A percentile compares a stretch with the other conserved stretches of the same genome.
Evolutionary conservation across 441 rosid species (phyloP).

Genomic region (Pelargonium australe): DNA sequence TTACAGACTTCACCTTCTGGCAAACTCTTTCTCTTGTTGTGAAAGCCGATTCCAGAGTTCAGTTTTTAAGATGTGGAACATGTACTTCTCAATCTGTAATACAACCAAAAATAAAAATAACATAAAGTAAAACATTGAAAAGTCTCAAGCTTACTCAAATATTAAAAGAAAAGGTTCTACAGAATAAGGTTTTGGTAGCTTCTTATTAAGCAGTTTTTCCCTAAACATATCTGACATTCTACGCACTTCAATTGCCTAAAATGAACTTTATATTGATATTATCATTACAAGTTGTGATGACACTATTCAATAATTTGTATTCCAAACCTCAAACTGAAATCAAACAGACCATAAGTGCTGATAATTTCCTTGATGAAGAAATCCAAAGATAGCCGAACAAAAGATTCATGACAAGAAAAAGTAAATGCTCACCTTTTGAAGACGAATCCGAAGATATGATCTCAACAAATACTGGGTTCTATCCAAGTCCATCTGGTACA

Average conservation of each 20-base stretch:
- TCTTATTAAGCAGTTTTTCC: not conserved
- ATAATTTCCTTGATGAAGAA: not conserved
- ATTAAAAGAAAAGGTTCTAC: not conserved
- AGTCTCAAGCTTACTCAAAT: not conserved
- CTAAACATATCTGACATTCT: not conserved
- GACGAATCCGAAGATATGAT: conserved; percentile 78
- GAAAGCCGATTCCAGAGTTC: conserved; percentile 50
- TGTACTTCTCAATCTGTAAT: conserved; percentile 68
- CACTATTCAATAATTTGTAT: no score
- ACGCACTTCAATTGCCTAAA: not conserved
- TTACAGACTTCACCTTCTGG: conserved; percentile 42
- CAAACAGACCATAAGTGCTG: no score
- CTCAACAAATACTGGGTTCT: conserved; percentile 70
- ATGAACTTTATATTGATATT: not conserved
- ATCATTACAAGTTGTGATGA: not conserved
- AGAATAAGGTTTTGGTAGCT: not conserved
- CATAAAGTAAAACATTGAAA: not conserved
- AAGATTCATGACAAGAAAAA: not conserved
- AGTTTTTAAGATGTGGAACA: conserved; percentile 52
- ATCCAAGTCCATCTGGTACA: conserved; percentile 83
- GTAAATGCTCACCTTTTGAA: conserved; percentile 50
- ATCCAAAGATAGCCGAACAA: not conserved
- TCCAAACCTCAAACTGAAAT: no score
- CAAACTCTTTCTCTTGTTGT: conserved; percentile 50
- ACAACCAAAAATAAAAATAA: conserved; percentile 8